Conservation (phyloP, 148 eudicot genomes). For the Oxyria digyna region DNA sequence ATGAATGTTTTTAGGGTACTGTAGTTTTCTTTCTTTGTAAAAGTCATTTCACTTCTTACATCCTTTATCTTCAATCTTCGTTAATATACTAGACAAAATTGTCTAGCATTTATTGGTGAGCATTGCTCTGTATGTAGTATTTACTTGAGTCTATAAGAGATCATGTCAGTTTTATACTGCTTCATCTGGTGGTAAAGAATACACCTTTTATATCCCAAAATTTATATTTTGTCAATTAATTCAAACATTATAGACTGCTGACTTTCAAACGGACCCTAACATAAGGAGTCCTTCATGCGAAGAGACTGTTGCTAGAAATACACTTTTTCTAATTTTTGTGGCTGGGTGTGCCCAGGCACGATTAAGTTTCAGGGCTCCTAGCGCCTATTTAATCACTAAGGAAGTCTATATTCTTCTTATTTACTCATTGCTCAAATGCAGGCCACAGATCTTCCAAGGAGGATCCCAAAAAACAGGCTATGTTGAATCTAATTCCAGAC, state of each 20-base stretch:
- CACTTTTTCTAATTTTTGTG: not conserved
- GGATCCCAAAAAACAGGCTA: slow-evolving; percentile 38
- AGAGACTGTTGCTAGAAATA: not conserved
- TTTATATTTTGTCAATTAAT: not conserved
- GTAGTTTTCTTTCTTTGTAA: not conserved
- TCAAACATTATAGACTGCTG: not conserved
- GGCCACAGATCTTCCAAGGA: slow-evolving; percentile 61
- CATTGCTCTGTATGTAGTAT: not conserved
- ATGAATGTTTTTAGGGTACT: not conserved
- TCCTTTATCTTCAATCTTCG: not conserved
- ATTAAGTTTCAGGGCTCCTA: too few species aligned
- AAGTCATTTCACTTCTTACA: not conserved
- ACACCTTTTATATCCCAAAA: not conserved
- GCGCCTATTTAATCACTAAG: too few species aligned
- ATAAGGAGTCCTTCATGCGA: not conserved
- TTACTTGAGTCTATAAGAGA: not conserved
- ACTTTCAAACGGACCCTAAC: too few species aligned
- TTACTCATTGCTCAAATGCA: slow-evolving; percentile 8
- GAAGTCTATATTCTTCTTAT: not conserved
- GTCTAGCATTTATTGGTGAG: not conserved
- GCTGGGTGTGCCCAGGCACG: too few species aligned
- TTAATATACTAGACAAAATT: not conserved
- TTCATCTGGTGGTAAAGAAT: not conserved
- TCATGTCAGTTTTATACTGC: not conserved
- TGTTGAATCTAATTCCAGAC: slow-evolving; percentile 55